Conservation (phyloP, 129 eudicot species). For the Daucus carota region DNA sequence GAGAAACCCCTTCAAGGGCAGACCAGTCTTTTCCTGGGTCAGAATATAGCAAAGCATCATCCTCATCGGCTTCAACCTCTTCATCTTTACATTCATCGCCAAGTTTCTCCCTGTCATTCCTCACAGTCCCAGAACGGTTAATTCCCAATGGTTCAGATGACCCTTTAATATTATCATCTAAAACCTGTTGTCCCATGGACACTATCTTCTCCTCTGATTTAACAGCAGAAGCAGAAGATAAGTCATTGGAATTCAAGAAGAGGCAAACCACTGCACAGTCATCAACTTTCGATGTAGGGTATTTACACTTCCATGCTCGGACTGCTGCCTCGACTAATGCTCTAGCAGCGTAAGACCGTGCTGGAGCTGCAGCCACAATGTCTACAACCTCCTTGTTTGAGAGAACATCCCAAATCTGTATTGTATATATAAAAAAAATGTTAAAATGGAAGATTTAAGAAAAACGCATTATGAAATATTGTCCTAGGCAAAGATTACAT, state of each 20-base stretch:
- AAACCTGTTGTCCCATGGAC: constrained; percentile 15
- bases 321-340: constrained; percentile 71
- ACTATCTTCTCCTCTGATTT: constrained; percentile 26
- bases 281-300: constrained; percentile 79
- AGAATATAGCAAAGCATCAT: constrained; percentile 21
- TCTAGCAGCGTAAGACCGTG: constrained; percentile 56
- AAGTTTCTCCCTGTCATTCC: constrained; percentile 5
- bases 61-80: constrained; percentile 18
- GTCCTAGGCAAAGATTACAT: neutral
- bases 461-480: neutral
- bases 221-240: constrained; percentile 24
- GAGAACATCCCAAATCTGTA: constrained; percentile 79
- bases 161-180: neutral
- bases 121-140: constrained; percentile 31
- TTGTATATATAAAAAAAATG: neutral
- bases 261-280: constrained; percentile 95
- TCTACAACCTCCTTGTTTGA: constrained; percentile 63
- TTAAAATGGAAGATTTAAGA: neutral
- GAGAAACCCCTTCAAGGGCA: constrained; percentile 65
- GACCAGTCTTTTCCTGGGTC: constrained; percentile 53
- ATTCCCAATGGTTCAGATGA: constrained; percentile 11
- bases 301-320: constrained; percentile 61
- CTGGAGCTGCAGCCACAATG: constrained; percentile 46
- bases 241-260: constrained; percentile 38
- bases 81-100: constrained; percentile 15